These are phyloP conservation scores for Aphanomyces invadans DNA, from an alignment of 352 stramenopile species.

Conservation along the genomic window DNA sequence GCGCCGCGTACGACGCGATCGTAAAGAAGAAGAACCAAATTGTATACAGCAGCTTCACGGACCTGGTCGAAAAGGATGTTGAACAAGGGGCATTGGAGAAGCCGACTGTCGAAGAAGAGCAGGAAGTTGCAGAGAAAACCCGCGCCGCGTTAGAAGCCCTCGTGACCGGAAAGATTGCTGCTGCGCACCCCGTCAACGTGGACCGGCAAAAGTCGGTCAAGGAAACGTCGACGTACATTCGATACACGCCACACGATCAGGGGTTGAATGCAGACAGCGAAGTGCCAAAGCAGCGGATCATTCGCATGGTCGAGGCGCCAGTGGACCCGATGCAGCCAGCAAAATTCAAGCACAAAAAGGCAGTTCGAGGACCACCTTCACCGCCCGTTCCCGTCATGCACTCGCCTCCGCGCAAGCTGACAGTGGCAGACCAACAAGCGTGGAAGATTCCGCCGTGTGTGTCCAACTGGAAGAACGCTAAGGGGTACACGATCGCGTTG, in stretches of 20 bases:
- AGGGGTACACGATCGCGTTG: slow-evolving; percentile 98
- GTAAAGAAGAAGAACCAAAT: slow-evolving; percentile 81
- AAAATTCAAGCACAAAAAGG: slow-evolving; percentile 99
- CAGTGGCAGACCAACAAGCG: slow-evolving; percentile 89
- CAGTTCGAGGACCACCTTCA: slow-evolving; percentile 82
- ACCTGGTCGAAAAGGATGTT: slow-evolving; percentile 87
- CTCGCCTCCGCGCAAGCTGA: slow-evolving; percentile 89
- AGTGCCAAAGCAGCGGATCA: slow-evolving; percentile 88
- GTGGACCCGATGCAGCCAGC: slow-evolving; percentile 99
- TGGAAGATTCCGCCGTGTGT: slow-evolving; percentile 99
- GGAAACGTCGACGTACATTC: slow-evolving; percentile 73
- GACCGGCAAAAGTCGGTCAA: slow-evolving; percentile 87
- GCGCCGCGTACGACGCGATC: slow-evolving; percentile 92
- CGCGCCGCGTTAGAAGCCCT: slow-evolving; percentile 85
- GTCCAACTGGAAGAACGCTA: slow-evolving; percentile 99
- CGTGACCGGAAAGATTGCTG: slow-evolving; percentile 87
- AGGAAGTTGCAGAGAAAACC: slow-evolving; percentile 59
- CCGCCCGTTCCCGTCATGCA: slow-evolving; percentile 89
- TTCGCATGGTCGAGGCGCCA: slow-evolving; percentile 97
- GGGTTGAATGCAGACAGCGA: slow-evolving; percentile 41
- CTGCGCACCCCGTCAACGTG: slow-evolving; percentile 62
- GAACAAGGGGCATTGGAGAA: slow-evolving; percentile 30
- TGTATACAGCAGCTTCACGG: slow-evolving; percentile 91
- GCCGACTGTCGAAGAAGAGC: slow-evolving; percentile 52
- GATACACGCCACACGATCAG: slow-evolving; percentile 79